These are phyloP conservation scores for Multifurca ochricompacta DNA, from an alignment of 768 basidiomycete genomes.

Conservation along the genomic window DNA sequence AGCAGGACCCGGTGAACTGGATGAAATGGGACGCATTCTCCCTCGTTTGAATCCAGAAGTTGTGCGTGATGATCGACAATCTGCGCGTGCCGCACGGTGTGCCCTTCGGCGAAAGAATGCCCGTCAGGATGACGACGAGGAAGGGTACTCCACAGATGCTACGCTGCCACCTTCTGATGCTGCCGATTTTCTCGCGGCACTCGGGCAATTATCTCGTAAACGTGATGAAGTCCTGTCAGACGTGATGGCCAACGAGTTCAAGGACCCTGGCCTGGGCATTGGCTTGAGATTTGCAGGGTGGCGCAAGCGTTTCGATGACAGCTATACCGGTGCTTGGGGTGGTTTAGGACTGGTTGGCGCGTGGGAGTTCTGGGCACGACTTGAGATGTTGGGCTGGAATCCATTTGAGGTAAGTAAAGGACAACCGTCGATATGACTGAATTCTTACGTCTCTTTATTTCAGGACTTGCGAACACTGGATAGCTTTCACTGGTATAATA, in stretches of 20 bases:
- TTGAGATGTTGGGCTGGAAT: conserved; percentile 85
- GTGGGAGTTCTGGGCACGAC: conserved; percentile 92
- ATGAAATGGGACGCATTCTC: conserved; percentile 53
- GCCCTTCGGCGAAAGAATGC: conserved; percentile 31
- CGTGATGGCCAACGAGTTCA: conserved; percentile 78
- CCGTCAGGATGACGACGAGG: conserved; percentile 38
- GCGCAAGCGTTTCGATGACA: conserved; percentile 71
- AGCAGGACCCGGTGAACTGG: conserved; percentile 37
- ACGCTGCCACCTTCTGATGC: conserved; percentile 59
- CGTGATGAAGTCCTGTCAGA: conserved; percentile 62
- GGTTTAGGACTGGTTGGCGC: conserved; percentile 79
- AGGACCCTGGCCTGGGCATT: conserved; percentile 66
- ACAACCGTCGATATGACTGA: neutral
- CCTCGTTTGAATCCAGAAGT: conserved; percentile 39
- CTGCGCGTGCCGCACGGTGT: conserved; percentile 52
- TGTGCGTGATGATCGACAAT: conserved; percentile 46
- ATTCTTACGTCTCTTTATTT: conserved; percentile 6
- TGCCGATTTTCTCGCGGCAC: conserved; percentile 59
- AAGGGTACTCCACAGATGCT: conserved; percentile 86
- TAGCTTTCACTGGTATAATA: conserved; percentile 76
- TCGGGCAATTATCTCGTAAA: conserved; percentile 43
- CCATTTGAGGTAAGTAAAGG: conserved; percentile 57
- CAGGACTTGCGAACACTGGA: conserved; percentile 56
- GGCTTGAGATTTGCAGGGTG: conserved; percentile 59
- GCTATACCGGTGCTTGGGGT: conserved; percentile 83